Evolutionary conservation across 306 rosid species (phyloP).

Genomic region (Citrullus amarus): DNA sequence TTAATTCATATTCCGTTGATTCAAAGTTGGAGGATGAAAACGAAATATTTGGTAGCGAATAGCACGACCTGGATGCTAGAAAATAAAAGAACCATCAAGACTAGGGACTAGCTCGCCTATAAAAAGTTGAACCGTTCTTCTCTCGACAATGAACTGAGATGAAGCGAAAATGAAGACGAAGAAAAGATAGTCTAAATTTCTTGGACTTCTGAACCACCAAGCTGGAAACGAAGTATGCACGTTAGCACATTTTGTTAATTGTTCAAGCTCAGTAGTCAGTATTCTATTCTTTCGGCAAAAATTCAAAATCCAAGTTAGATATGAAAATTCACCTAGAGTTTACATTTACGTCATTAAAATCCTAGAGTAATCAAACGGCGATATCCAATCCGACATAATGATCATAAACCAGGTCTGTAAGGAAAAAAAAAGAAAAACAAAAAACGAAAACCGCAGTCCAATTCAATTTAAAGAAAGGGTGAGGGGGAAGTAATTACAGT

Average conservation of each 20-base stretch:
- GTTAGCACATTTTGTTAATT: not conserved
- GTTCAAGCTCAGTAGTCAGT: not conserved
- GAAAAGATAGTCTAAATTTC: not conserved
- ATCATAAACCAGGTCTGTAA: not conserved
- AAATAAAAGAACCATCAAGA: not conserved
- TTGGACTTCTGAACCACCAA: not conserved
- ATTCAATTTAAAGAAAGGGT: not conserved
- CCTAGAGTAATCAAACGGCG: not conserved
- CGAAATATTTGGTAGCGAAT: not conserved
- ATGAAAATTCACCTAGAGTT: too few relatives aligned
- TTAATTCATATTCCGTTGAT: not conserved
- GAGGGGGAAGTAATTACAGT: conserved; percentile 29
- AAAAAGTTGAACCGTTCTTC: not conserved
- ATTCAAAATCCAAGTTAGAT: not conserved
- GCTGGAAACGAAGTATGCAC: not conserved
- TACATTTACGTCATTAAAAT: not conserved
- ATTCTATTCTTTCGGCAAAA: not conserved
- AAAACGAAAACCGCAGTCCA: not conserved
- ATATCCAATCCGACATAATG: not conserved
- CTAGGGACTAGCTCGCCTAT: not conserved
- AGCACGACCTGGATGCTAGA: not conserved
- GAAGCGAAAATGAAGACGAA: not conserved
- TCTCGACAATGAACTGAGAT: not conserved
- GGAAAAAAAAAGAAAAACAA: not conserved
- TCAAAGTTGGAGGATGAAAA: not conserved